Conservation (phyloP, 306 rosid species). For the Sphenostylis stenocarpa region DNA sequence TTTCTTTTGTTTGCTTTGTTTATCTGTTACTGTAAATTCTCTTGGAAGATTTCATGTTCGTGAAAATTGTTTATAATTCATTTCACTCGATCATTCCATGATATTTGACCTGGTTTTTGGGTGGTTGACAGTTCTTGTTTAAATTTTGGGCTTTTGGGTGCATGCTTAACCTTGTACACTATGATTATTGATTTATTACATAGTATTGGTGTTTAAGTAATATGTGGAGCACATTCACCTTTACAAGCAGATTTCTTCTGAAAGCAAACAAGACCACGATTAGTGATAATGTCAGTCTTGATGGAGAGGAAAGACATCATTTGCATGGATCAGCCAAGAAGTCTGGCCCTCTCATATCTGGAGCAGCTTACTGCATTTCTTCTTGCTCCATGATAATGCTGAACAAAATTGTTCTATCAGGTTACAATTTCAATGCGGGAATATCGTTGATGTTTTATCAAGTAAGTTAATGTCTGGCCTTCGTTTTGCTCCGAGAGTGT, state of each 20-base stretch:
- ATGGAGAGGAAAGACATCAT: conserved; percentile 57
- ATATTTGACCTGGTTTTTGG: background rate
- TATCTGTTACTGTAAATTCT: background rate
- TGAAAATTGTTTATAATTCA: background rate
- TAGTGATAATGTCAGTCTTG: conserved; percentile 35
- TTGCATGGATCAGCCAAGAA: conserved; percentile 57
- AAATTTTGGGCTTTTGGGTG: background rate
- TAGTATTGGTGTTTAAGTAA: conserved; percentile 6
- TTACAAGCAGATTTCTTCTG: conserved; percentile 54
- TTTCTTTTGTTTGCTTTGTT: conserved; percentile 15
- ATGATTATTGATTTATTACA: background rate
- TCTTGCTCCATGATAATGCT: conserved; percentile 92
- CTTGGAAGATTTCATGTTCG: background rate
- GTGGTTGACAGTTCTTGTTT: conserved; percentile 6
- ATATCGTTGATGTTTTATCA: conserved; percentile 90
- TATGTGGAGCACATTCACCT: conserved; percentile 14
- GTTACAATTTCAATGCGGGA: conserved; percentile 83
- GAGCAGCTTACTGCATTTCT: conserved; percentile 84
- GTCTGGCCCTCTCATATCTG: conserved; percentile 73
- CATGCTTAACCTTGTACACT: background rate
- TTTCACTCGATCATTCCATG: background rate
- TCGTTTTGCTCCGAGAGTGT: background rate
- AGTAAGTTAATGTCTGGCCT: conserved; percentile 41
- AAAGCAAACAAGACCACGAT: conserved; percentile 48
- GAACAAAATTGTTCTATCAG: conserved; percentile 75